A percentile compares a stretch with the other conserved stretches of the same genome.
phyloP scores from a whole-genome alignment of 176 grass and related monocot species.

The Tuctoria greenei region DNA sequence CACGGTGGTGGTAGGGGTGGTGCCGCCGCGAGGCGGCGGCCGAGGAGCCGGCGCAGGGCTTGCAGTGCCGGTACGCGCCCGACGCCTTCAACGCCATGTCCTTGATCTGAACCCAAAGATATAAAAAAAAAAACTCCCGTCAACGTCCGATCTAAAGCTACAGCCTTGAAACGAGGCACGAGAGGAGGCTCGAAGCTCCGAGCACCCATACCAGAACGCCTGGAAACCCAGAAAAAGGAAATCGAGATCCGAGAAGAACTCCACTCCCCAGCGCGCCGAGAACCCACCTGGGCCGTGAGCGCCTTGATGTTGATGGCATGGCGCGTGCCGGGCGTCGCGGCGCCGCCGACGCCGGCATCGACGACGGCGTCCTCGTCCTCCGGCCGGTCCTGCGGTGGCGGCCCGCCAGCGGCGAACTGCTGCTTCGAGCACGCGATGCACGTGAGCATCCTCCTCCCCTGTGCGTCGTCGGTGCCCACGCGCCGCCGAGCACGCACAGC shows the following conservation, averaged over 20 bases:
- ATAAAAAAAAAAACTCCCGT: slow-evolving; percentile 21
- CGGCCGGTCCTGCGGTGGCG: slow-evolving; percentile 51
- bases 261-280: background rate
- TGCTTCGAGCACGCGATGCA: slow-evolving; percentile 97
- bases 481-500: background rate
- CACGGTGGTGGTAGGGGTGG: slow-evolving; percentile 59
- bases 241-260: background rate
- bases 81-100: slow-evolving; percentile 94
- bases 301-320: slow-evolving; percentile 95
- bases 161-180: slow-evolving; percentile 21
- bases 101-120: slow-evolving; percentile 65
- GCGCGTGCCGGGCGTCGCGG: slow-evolving; percentile 67
- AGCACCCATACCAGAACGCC: background rate
- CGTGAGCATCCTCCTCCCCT: slow-evolving; percentile 62
- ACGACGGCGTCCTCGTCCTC: slow-evolving; percentile 57
- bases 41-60: slow-evolving; percentile 68
- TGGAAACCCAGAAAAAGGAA: background rate
- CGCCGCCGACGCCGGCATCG: slow-evolving; percentile 13
- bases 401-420: slow-evolving; percentile 45
- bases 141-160: slow-evolving; percentile 40
- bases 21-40: slow-evolving; percentile 39
- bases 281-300: slow-evolving; percentile 80
- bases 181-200: background rate
- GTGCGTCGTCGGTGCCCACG: background rate
- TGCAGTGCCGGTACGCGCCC: slow-evolving; percentile 94